Evolutionary conservation across 148 eudicot species (phyloP).

Genomic region (Spergularia marina): DNA sequence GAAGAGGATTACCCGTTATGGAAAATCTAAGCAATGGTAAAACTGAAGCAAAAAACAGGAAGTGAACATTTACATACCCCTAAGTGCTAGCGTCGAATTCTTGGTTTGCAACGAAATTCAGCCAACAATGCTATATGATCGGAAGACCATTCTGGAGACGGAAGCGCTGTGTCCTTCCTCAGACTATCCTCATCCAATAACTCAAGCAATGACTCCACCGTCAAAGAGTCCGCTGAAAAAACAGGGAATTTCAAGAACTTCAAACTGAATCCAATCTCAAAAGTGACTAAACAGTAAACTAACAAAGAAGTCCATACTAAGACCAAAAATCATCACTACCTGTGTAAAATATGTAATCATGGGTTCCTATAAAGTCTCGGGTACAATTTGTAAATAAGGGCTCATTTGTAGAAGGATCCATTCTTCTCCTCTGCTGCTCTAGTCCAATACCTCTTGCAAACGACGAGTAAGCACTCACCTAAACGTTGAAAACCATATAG

Average conservation of each 20-base stretch:
- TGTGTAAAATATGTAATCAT: conserved; percentile 95
- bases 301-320: background rate
- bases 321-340: conserved; percentile 40
- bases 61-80: conserved; percentile 17
- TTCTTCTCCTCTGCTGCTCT: conserved; percentile 81
- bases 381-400: conserved; percentile 93
- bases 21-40: background rate
- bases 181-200: conserved; percentile 90
- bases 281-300: background rate
- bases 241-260: conserved; percentile 9
- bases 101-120: conserved; percentile 92
- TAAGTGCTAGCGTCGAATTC: conserved; percentile 59
- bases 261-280: background rate
- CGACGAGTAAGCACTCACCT: conserved; percentile 98
- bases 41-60: background rate
- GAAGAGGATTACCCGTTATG: background rate
- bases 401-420: conserved; percentile 85
- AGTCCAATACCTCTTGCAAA: conserved; percentile 78
- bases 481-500: conserved; percentile 14
- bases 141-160: conserved; percentile 99
- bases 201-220: conserved; percentile 92
- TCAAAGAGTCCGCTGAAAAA: conserved; percentile 88
- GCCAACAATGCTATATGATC: conserved; percentile 97
- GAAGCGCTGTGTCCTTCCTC: conserved; percentile 97
- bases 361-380: conserved; percentile 89